Evolutionary conservation across 2,329 filamentous ascomycete genomes (phyloP).

Genomic region (Zasmidium citrigriseum): DNA sequence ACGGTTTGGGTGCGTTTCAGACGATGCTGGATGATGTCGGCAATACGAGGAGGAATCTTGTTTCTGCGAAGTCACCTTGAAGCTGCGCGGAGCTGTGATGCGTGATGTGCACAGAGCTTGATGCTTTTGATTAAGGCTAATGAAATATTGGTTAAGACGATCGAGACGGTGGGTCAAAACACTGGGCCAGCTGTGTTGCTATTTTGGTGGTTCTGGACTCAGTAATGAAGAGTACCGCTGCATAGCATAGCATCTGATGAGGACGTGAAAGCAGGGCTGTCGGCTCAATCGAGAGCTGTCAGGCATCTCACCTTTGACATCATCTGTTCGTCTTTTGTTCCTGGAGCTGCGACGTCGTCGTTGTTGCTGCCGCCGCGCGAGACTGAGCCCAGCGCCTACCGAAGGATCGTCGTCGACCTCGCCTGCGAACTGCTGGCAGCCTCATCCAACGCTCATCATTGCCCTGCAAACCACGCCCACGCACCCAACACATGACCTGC

Average conservation of each 20-base stretch:
- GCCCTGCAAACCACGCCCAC: not conserved
- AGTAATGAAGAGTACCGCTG: too few species aligned
- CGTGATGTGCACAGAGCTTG: too few species aligned
- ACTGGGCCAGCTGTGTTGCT: too few species aligned
- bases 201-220: too few species aligned
- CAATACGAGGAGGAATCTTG: not conserved
- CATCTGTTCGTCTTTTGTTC: not conserved
- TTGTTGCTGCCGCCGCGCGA: not conserved
- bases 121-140: not conserved
- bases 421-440: not conserved
- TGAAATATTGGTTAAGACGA: too few species aligned
- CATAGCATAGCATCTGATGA: too few species aligned
- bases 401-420: not conserved
- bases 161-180: too few species aligned
- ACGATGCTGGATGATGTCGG: constrained; percentile 14
- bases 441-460: not conserved
- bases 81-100: too few species aligned
- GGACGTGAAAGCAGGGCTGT: not conserved
- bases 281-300: not conserved
- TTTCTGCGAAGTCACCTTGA: too few species aligned
- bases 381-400: not conserved
- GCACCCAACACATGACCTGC: not conserved
- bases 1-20: constrained; percentile 3
- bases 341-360: not conserved
- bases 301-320: not conserved